Base-by-base conservation (phyloP, 2,329 filamentous ascomycete species). In the Neonectria hederae region DNA sequence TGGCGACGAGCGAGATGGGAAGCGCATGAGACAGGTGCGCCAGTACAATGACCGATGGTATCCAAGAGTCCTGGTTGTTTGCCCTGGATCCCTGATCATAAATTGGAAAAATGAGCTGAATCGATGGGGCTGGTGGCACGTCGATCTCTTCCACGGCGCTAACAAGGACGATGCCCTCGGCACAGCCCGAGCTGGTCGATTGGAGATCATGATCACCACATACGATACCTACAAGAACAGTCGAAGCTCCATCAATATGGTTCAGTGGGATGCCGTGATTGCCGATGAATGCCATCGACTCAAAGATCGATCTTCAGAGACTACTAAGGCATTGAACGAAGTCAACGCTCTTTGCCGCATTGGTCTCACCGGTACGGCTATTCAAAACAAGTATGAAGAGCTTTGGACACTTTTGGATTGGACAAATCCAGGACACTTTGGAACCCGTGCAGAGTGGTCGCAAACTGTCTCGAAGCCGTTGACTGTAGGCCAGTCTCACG, bases 311-410 rank as follows among this genome's bases (percentile, higher is more conserved):
- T 85, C 82, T 46, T 90, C 94, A 0, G 91, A 91, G 66, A 92
- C 91, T 8, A 96, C 95, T 0, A 88, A 92, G 73, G 90, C 94
- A 0, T 95, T 99, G 91, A 92, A 93, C 72, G 88, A 94, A 65
- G 84, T 98, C 70, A 99, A 99, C 72, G 89, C 94, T 0, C 86
- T 98, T 2, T 98, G 96, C 75, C 88, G 96, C 35, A 94, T 99
- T 65, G 96, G 96, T 0, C 83, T 99, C 9, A 98, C 94, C 0
- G 96, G 96, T 2, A 99, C 96, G 0, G 95, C 95, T 0, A 97
- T 99, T 48, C 96, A 99, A 76, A 99, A 99, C 78, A 96, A 93
- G 69, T 99, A 99, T 76, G 93, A 97, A 75, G 96, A 99, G 77
- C 85, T 99, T 1, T 99, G 95, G 95, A 97, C 94, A 0, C 83